Evolutionary conservation across 2,329 filamentous ascomycete species (phyloP), one percentile per base, ranked within the genome.

Genomic region (Cyphellophora attinorum): DNA sequence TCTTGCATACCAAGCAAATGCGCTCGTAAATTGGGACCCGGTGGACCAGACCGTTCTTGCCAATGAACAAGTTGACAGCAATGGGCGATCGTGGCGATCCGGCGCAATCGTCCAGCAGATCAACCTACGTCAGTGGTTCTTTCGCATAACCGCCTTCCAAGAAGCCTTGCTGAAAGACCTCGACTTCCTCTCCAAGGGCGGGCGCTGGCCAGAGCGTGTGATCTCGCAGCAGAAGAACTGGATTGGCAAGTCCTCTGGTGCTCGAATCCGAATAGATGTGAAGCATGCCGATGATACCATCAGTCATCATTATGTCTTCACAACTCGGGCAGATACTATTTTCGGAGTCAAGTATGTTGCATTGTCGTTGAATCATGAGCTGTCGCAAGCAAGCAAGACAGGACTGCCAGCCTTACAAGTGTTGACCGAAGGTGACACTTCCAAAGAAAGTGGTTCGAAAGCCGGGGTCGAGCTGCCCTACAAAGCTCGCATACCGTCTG

Each of bases 51-150:
- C 86, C 0, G 86, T 94, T 11, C 66, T 94, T 39, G 86, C 86
- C 8, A 94, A 94, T 54, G 86, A 94, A 58, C 86, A 94, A 60
- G 41, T 93, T n/a, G 84, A 93, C 54, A 71, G 81, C 32, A 80
- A 85, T 51, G 86, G 86, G 19, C 75, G 68, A 48, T 93, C 85
- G 2, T 94, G 86, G 86, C 74, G 84, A 6, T 80, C 81, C 0
- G 80, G 71, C 43, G 93, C 85, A 55, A 93, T 96, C 0, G 89
- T 93, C 2, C 85, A 94, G 54, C 82, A 89, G 5, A 95, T 81
- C 37, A 94, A 70, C 0, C 85, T 95, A 57, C 85, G 82, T 59
- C 86, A 94, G 57, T 94, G 86, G 86, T 93, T 93, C 55, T 74
- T 93, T 44, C 78, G 77, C 42, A 93, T 91, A 51, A 89, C 85